A percentile compares a stretch with the other conserved stretches of the same genome.
These are phyloP conservation scores for Schwanniomyces polymorphus DNA, from an alignment of 805 yeast genomes.

Conservation along the genomic window DNA sequence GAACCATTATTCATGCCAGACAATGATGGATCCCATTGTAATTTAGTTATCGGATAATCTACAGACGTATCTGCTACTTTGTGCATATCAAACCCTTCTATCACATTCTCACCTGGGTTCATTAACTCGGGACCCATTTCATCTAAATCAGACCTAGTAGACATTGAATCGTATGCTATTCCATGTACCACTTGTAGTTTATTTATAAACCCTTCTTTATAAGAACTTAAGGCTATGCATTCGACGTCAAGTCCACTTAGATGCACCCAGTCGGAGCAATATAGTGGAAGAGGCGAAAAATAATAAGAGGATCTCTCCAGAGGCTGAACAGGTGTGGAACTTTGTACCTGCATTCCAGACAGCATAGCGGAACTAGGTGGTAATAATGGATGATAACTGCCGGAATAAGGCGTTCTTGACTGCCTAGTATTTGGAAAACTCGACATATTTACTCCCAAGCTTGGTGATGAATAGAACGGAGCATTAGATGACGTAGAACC, in stretches of 20 bases:
- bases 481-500: conserved; percentile 9
- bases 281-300: conserved; percentile 7
- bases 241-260: conserved; percentile 32
- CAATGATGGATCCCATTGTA: conserved; percentile 71
- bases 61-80: conserved; percentile 52
- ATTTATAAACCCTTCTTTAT: conserved; percentile 75
- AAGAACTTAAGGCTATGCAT: conserved; percentile 68
- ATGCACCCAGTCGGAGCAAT: conserved; percentile 33
- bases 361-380: conserved; percentile 8
- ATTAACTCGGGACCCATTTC: conserved; percentile 11
- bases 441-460: conserved; percentile 2
- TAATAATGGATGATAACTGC: conserved; percentile 9
- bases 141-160: conserved; percentile 14
- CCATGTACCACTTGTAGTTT: conserved; percentile 53
- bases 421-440: conserved; percentile 9
- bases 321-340: not conserved
- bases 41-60: conserved; percentile 67
- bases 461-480: conserved; percentile 5
- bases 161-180: conserved; percentile 22
- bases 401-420: conserved; percentile 6
- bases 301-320: conserved; percentile 6
- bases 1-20: conserved; percentile 20
- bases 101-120: conserved; percentile 11
- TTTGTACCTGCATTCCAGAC: not conserved
- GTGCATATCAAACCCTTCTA: conserved; percentile 42